Evolutionary conservation across 2,329 filamentous ascomycete genomes (phyloP).

Genomic region (Fusarium guadeloupense): DNA sequence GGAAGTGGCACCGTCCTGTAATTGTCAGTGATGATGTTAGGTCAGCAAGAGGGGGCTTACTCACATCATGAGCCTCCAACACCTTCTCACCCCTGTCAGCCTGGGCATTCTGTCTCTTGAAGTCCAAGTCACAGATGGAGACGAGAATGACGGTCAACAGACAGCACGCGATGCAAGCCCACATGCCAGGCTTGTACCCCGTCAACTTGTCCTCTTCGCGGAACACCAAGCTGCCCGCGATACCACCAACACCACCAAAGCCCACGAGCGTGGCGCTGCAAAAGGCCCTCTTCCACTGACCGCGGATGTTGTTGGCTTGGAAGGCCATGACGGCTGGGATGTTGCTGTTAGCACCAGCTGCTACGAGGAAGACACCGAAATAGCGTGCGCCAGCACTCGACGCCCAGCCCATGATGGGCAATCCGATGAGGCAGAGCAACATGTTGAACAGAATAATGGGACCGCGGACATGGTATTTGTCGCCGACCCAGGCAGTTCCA

Average conservation of each 20-base stretch:
- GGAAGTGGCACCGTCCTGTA: constrained; percentile 40
- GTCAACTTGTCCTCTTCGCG: constrained; percentile 62
- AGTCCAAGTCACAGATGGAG: constrained; percentile 51
- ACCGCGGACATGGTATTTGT: constrained; percentile 72
- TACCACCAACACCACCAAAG: constrained; percentile 81
- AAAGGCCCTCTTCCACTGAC: constrained; percentile 88
- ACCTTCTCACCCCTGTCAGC: constrained; percentile 64
- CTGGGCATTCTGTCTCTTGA: constrained; percentile 56
- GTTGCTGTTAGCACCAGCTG: constrained; percentile 80
- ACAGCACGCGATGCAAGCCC: constrained; percentile 62
- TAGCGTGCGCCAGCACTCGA: constrained; percentile 67
- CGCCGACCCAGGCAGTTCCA: constrained; percentile 68
- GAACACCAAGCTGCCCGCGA: constrained; percentile 79
- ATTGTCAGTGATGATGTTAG: constrained; percentile 20
- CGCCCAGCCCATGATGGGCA: constrained; percentile 77
- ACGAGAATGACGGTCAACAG: constrained; percentile 59
- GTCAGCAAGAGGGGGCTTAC: constrained; percentile 36
- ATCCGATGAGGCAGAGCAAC: constrained; percentile 71
- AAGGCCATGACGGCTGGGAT: constrained; percentile 79
- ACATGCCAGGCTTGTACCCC: constrained; percentile 64
- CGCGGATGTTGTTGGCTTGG: constrained; percentile 88
- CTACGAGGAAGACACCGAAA: constrained; percentile 79
- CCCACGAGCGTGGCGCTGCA: constrained; percentile 79
- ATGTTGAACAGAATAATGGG: constrained; percentile 73
- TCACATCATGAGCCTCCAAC: constrained; percentile 61